Evolutionary conservation across 1,284 basidiomycete genomes (phyloP).

Genomic region (Erythrobasidium hasegawianum): DNA sequence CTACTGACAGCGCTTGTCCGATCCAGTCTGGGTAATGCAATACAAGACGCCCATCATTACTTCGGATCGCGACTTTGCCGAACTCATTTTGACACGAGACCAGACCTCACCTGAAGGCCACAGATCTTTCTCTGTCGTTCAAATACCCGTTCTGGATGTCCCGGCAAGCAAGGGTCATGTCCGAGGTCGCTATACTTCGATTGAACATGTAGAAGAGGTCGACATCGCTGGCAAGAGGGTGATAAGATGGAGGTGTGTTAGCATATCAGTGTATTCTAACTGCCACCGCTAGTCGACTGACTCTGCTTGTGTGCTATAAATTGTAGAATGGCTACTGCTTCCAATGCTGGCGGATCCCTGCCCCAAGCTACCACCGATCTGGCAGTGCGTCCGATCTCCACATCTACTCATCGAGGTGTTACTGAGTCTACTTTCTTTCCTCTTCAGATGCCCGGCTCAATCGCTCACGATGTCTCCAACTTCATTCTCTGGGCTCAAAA

Average conservation of each 20-base stretch:
- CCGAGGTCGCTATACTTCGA: conserved; percentile 27
- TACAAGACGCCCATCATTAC: conserved; percentile 29
- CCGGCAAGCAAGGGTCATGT: conserved; percentile 25
- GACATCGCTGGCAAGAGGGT: conserved; percentile 1
- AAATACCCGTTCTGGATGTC: conserved; percentile 29
- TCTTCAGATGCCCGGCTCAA: conserved; percentile 17
- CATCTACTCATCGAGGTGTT: not conserved
- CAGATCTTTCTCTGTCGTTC: conserved; percentile 21
- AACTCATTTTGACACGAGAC: conserved; percentile 16
- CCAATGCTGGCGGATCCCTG: conserved; percentile 18
- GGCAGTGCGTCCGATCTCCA: conserved; percentile 2
- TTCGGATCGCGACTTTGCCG: conserved; percentile 25
- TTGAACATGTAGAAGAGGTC: conserved; percentile 22
- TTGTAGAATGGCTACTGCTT: conserved; percentile 31
- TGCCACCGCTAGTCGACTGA: too few relatives aligned
- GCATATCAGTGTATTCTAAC: too few relatives aligned
- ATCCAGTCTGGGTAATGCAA: conserved; percentile 23
- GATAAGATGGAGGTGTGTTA: conserved; percentile 25
- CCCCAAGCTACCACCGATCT: conserved; percentile 28
- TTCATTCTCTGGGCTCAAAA: conserved; percentile 27
- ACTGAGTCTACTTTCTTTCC: not conserved
- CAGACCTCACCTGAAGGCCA: not conserved
- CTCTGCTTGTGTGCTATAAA: too few relatives aligned
- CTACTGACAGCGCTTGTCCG: not conserved
- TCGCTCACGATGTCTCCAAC: conserved; percentile 28